These are phyloP conservation scores for Russula vinacea DNA, from an alignment of 768 basidiomycete species.

Conservation along the genomic window DNA sequence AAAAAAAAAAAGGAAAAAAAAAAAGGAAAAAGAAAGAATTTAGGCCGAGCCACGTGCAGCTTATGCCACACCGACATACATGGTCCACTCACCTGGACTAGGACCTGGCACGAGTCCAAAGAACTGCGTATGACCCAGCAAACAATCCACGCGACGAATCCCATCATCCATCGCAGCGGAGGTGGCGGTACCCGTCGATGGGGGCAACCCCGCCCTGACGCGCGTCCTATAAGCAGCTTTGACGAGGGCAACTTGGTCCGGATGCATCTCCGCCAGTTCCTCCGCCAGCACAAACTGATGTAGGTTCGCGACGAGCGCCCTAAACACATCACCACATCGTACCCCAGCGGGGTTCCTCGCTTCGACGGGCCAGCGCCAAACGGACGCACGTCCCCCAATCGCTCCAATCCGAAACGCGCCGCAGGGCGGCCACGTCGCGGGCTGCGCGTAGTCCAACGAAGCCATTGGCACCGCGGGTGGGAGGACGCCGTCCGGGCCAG, in stretches of 20 bases:
- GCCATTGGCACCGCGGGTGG: slow-evolving; percentile 32
- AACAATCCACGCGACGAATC: slow-evolving; percentile 22
- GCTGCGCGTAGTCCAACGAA: slow-evolving; percentile 43
- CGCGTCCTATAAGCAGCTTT: slow-evolving; percentile 26
- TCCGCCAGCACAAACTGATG: slow-evolving; percentile 32
- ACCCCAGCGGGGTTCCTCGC: slow-evolving; percentile 48
- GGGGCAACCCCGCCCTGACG: slow-evolving; percentile 16
- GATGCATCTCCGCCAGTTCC: slow-evolving; percentile 34
- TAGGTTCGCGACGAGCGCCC: slow-evolving; percentile 47
- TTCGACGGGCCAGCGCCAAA: slow-evolving; percentile 56
- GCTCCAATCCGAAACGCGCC: slow-evolving; percentile 56
- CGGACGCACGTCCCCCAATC: slow-evolving; percentile 44
- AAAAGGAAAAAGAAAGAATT: background rate
- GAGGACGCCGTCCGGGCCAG: slow-evolving; percentile 31
- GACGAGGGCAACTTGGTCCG: slow-evolving; percentile 14
- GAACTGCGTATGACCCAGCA: slow-evolving; percentile 22
- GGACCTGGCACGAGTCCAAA: slow-evolving; percentile 22
- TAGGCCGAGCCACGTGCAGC: background rate
- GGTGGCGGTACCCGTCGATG: background rate
- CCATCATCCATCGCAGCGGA: slow-evolving; percentile 12
- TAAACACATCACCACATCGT: slow-evolving; percentile 50
- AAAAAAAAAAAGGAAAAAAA: no score
- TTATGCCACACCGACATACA: slow-evolving; percentile 25
- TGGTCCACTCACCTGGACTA: slow-evolving; percentile 25
- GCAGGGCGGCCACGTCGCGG: slow-evolving; percentile 61